These are phyloP conservation scores for Pleurotus pulmonarius DNA, from an alignment of 768 basidiomycete species.

Conservation along the genomic window DNA sequence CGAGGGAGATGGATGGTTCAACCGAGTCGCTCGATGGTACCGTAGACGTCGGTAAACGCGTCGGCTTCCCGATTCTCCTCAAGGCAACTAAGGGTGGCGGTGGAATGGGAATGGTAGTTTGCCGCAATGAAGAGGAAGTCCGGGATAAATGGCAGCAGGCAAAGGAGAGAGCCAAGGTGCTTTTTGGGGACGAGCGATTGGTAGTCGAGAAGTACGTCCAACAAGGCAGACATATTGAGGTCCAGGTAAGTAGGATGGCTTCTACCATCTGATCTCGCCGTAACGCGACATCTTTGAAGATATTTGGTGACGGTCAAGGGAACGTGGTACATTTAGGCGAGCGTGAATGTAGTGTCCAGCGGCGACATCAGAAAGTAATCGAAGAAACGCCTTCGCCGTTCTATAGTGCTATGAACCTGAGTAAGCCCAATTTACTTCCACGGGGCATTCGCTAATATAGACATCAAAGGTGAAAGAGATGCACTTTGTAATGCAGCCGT, in stretches of 20 bases:
- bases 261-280: too few species aligned
- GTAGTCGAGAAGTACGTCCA: conserved; percentile 61
- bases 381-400: conserved; percentile 70
- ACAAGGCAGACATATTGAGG: conserved; percentile 58
- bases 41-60: conserved; percentile 27
- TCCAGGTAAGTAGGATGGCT: conserved; percentile 38
- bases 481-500: conserved; percentile 54
- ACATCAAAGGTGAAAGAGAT: conserved; percentile 37
- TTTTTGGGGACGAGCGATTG: conserved; percentile 48
- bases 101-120: conserved; percentile 63
- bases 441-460: neutral
- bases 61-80: conserved; percentile 62
- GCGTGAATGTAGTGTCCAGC: conserved; percentile 66
- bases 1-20: conserved; percentile 40
- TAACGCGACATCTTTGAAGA: conserved; percentile 24
- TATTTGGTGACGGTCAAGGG: conserved; percentile 63
- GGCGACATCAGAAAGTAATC: conserved; percentile 70
- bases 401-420: conserved; percentile 18
- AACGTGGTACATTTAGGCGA: conserved; percentile 63
- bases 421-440: neutral
- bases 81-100: conserved; percentile 71
- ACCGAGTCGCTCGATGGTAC: conserved; percentile 38
- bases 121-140: conserved; percentile 37
- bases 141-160: conserved; percentile 28
- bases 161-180: conserved; percentile 38